These are phyloP conservation scores for Kodamaea arcana DNA, from an alignment of 1,139 yeast species.

Conservation along the genomic window DNA sequence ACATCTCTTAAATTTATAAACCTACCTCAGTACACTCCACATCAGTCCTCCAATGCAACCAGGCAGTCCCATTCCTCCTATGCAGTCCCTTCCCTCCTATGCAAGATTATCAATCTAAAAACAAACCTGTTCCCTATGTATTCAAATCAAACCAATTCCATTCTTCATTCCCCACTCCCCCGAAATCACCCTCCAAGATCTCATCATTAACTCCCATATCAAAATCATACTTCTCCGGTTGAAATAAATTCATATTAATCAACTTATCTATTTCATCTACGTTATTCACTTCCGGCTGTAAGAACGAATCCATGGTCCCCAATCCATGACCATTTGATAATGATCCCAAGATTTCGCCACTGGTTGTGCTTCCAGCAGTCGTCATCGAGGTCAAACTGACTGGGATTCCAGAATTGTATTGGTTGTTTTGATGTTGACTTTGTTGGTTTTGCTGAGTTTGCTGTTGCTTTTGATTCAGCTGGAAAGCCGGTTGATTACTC, in stretches of 20 bases:
- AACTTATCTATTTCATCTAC: slow-evolving; percentile 42
- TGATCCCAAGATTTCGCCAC: not conserved
- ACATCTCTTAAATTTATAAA: too few relatives aligned
- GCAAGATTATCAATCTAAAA: too few relatives aligned
- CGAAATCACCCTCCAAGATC: slow-evolving; percentile 8
- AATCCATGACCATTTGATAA: slow-evolving; percentile 1
- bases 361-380: slow-evolving; percentile 1
- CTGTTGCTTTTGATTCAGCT: too few relatives aligned
- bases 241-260: slow-evolving; percentile 39
- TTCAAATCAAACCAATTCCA: slow-evolving; percentile 18
- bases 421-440: too few relatives aligned
- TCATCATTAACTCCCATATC: slow-evolving; percentile 15
- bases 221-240: slow-evolving; percentile 20
- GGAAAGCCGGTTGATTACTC: too few relatives aligned
- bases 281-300: slow-evolving; percentile 9
- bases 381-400: not conserved
- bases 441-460: too few relatives aligned
- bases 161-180: slow-evolving; percentile 6
- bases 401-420: too few relatives aligned
- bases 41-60: too few relatives aligned
- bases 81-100: too few relatives aligned
- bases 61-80: too few relatives aligned
- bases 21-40: too few relatives aligned
- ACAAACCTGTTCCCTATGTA: slow-evolving; percentile 2
- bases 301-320: slow-evolving; percentile 3